phyloP scores from a whole-genome alignment of 2,329 filamentous ascomycete species.

The Pseudogymnoascus sp. region DNA sequence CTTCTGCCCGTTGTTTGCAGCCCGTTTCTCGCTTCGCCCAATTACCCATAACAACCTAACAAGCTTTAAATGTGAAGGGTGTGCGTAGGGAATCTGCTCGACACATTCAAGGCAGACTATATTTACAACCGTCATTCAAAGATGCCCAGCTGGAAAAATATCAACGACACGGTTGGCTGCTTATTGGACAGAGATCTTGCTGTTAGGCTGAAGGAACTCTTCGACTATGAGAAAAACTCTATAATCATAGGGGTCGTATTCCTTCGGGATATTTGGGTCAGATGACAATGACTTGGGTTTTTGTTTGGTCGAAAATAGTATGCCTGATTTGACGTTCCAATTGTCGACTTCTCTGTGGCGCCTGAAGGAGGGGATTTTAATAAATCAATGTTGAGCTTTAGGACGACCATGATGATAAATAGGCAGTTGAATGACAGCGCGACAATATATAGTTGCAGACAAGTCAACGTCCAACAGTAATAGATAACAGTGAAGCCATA shows the following conservation, averaged over 20 bases:
- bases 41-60: neutral
- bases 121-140: neutral
- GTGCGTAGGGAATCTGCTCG: neutral
- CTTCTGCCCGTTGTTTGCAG: neutral
- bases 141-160: neutral
- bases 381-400: neutral
- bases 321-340: neutral
- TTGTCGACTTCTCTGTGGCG: neutral
- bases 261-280: neutral
- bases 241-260: neutral
- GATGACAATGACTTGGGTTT: neutral
- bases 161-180: neutral
- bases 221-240: neutral
- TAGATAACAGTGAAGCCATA: neutral
- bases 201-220: neutral
- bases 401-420: neutral
- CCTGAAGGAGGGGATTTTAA: neutral
- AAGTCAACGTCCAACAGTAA: neutral
- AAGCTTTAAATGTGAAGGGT: neutral
- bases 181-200: neutral
- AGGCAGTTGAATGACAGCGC: neutral
- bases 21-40: neutral
- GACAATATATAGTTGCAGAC: neutral
- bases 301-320: neutral
- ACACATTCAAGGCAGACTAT: neutral